A percentile compares a stretch with the other conserved stretches of the same genome.
These are phyloP conservation scores for Daedalea quercina DNA, from an alignment of 768 basidiomycete genomes.

Conservation along the genomic window DNA sequence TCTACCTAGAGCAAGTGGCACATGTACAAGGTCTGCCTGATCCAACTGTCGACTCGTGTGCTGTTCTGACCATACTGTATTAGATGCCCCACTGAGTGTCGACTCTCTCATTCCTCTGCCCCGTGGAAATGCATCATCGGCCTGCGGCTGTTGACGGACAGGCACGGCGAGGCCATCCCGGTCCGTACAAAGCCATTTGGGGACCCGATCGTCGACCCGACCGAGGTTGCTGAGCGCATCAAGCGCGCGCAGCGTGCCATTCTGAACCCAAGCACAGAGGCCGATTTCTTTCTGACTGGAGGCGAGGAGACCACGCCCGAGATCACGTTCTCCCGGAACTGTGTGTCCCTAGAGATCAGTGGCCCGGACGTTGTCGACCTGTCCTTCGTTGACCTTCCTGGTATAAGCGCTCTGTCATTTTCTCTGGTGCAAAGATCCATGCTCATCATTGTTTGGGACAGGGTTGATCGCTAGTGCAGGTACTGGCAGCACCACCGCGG, in stretches of 20 bases:
- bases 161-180: slow-evolving; percentile 27
- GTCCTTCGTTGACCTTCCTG: slow-evolving; percentile 28
- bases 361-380: slow-evolving; percentile 26
- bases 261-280: slow-evolving; percentile 42
- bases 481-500: slow-evolving; percentile 14
- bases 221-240: slow-evolving; percentile 62
- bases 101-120: slow-evolving; percentile 18
- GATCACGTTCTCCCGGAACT: slow-evolving; percentile 25
- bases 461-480: neutral
- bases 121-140: slow-evolving; percentile 29
- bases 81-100: slow-evolving; percentile 34
- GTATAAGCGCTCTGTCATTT: too few species aligned
- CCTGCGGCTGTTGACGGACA: slow-evolving; percentile 24
- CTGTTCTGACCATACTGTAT: neutral
- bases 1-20: slow-evolving; percentile 62
- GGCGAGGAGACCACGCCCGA: slow-evolving; percentile 10
- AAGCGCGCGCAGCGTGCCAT: slow-evolving; percentile 61
- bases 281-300: slow-evolving; percentile 31
- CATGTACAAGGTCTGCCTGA: slow-evolving; percentile 58
- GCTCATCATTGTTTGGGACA: neutral
- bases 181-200: slow-evolving; percentile 19
- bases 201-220: slow-evolving; percentile 35
- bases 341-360: slow-evolving; percentile 21
- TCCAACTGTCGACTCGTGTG: neutral
- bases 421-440: too few species aligned